Percentiles rank a stretch among this genome's conserved stretches.
Evolutionary conservation across 2,329 filamentous ascomycete species (phyloP).

Genomic region (Teratosphaeria zuluensis): DNA sequence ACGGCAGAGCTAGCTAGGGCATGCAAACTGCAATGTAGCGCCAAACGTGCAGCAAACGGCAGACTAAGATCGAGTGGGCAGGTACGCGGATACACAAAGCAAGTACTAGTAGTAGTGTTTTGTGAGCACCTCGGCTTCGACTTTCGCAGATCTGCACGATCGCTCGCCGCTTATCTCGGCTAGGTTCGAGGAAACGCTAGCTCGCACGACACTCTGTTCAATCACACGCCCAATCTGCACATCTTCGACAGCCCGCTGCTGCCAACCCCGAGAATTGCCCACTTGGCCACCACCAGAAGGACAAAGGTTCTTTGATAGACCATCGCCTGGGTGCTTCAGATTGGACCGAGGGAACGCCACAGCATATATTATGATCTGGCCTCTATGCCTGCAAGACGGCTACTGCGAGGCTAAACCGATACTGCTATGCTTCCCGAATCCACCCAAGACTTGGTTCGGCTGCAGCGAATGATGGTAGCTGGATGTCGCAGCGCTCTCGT

Average conservation of each 20-base stretch:
- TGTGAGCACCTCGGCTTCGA: not conserved
- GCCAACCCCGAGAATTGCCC: not conserved
- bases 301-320: not conserved
- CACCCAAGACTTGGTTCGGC: not conserved
- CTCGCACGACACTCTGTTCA: not conserved
- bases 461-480: not conserved
- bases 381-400: not conserved
- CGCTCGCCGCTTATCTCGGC: not conserved
- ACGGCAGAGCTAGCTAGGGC: not conserved
- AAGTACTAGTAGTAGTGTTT: not conserved
- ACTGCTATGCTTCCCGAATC: not conserved
- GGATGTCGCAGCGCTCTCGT: not conserved
- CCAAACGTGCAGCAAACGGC: not conserved
- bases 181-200: not conserved
- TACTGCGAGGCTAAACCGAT: not conserved
- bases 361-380: not conserved
- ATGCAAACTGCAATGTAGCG: not conserved
- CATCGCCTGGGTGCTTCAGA: not conserved
- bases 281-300: not conserved
- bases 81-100: not conserved
- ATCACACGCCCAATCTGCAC: not conserved
- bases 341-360: not conserved
- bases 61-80: not conserved
- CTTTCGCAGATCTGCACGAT: not conserved
- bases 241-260: not conserved